phyloP scores from a whole-genome alignment of 2,329 filamentous ascomycete genomes.

The Onygena corvina region DNA sequence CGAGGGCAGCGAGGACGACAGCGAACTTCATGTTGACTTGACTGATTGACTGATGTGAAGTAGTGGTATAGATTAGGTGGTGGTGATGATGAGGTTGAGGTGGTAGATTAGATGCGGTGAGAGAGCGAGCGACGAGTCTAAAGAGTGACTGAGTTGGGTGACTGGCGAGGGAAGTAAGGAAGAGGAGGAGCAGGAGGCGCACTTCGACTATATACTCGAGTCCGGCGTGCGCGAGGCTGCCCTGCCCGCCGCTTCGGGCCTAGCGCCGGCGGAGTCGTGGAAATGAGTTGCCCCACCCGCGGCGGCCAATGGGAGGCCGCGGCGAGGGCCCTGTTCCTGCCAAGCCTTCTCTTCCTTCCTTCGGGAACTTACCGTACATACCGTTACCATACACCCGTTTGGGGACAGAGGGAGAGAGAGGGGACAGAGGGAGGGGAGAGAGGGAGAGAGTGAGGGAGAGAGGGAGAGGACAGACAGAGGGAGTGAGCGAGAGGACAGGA shows the following conservation, averaged over 20 bases:
- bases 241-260: slow-evolving; percentile 4
- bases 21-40: slow-evolving; percentile 31
- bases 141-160: slow-evolving; percentile 9
- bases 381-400: not conserved
- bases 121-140: slow-evolving; percentile 13
- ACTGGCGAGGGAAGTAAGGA: slow-evolving; percentile 4
- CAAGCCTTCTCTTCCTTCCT: not conserved
- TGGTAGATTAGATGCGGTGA: slow-evolving; percentile 9
- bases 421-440: not conserved
- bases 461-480: not conserved
- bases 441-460: not conserved
- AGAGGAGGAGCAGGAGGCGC: slow-evolving; percentile 11
- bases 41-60: slow-evolving; percentile 1
- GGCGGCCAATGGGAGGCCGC: slow-evolving; percentile 8
- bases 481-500: not conserved
- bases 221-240: slow-evolving; percentile 3
- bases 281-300: slow-evolving; percentile 5
- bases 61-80: not conserved
- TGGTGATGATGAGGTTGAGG: slow-evolving; percentile 17
- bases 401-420: not conserved
- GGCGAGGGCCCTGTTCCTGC: not conserved
- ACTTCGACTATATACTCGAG: no score
- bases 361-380: no score
- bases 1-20: slow-evolving; percentile 28
- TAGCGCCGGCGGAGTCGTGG: slow-evolving; percentile 5